A percentile compares a stretch with the other conserved stretches of the same genome.
phyloP scores from a whole-genome alignment of 352 stramenopile genomes.

The Aphanomyces cochlioides region DNA sequence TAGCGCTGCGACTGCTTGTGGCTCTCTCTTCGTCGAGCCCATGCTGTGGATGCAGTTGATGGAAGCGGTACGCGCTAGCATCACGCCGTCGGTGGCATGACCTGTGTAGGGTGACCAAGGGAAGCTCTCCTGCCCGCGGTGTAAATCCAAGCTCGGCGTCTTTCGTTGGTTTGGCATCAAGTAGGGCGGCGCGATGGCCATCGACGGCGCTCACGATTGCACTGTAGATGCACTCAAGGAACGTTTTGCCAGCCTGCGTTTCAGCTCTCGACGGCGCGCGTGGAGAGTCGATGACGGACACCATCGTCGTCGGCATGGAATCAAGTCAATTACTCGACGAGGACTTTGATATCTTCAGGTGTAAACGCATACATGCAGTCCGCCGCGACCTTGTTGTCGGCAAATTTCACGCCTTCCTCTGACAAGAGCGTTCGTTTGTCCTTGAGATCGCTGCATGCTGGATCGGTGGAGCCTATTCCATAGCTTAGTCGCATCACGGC shows the following conservation, averaged over 20 bases:
- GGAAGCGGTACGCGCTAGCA: not conserved
- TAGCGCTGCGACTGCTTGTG: constrained; percentile 16
- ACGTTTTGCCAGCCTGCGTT: constrained; percentile 25
- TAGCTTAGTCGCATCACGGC: not conserved
- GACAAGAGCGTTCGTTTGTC: constrained; percentile 62
- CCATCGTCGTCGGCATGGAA: no score
- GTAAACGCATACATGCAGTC: constrained; percentile 50
- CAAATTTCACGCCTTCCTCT: constrained; percentile 65
- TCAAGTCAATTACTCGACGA: not conserved
- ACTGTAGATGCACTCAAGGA: constrained; percentile 19
- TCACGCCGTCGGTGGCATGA: no score
- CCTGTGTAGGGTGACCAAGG: constrained; percentile 41
- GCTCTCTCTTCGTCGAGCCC: constrained; percentile 53
- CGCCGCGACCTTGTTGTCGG: constrained; percentile 54
- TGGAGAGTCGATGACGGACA: not conserved
- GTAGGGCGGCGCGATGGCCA: constrained; percentile 37
- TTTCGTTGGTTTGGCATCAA: constrained; percentile 76
- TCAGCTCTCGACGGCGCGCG: constrained; percentile 6
- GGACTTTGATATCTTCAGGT: not conserved
- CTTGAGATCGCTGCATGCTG: constrained; percentile 54
- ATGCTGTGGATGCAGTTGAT: constrained; percentile 58
- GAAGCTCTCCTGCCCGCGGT: constrained; percentile 64
- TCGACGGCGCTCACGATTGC: not conserved
- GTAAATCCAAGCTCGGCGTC: constrained; percentile 64
- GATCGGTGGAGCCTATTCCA: constrained; percentile 48